Conservation (phyloP, 495 filamentous ascomycete species). For the Penicillium waksmanii region DNA sequence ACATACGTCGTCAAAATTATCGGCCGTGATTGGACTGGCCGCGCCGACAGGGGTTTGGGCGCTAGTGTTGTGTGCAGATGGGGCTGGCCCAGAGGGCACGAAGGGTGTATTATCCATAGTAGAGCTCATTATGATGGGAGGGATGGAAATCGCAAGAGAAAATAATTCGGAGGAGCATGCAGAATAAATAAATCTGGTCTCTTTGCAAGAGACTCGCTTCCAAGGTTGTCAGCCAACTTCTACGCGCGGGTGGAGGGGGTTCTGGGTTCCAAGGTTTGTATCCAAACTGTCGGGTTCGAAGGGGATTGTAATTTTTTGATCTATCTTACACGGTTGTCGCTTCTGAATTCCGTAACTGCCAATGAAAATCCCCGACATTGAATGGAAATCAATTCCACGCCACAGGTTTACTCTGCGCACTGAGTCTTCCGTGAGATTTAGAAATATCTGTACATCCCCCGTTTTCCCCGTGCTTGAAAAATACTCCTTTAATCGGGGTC, state of each 20-base stretch:
- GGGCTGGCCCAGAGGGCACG: constrained; percentile 15
- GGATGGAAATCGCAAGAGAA: not conserved
- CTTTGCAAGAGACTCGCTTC: not conserved
- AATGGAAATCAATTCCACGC: constrained; percentile 11
- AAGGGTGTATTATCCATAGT: constrained; percentile 4
- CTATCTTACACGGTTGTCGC: constrained; percentile 9
- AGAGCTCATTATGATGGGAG: not conserved
- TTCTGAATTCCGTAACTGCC: not conserved
- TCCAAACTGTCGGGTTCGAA: constrained; percentile 19
- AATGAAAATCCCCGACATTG: constrained; percentile 7
- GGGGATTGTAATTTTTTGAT: constrained; percentile 9
- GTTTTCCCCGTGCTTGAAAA: too few species aligned
- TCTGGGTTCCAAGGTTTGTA: constrained; percentile 20
- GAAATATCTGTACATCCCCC: too few species aligned
- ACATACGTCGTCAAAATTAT: constrained; percentile 21
- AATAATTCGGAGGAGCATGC: not conserved
- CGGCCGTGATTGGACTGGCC: constrained; percentile 17
- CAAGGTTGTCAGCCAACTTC: not conserved
- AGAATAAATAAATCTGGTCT: constrained; percentile 9
- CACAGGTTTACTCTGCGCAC: not conserved
- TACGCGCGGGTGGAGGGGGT: constrained; percentile 1
- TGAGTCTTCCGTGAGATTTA: too few species aligned
- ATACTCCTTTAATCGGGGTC: too few species aligned
- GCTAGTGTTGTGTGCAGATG: constrained; percentile 1
- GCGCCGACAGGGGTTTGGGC: constrained; percentile 11